A percentile compares a stretch with the other conserved stretches of the same genome.
phyloP scores from a whole-genome alignment of 169 alveolate genomes.

The Ichthyophthirius multifiliis region DNA sequence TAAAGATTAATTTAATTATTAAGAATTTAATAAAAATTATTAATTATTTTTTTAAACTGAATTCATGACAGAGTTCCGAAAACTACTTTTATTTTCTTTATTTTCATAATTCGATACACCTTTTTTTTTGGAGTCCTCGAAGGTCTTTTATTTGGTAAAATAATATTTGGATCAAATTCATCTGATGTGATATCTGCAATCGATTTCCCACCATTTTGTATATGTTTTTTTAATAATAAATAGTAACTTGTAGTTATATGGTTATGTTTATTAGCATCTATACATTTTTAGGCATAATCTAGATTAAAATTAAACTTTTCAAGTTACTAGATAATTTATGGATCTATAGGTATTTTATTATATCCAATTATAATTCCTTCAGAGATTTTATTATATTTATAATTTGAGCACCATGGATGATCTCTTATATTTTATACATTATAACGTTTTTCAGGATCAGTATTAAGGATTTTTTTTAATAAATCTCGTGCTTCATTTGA shows the following conservation, averaged over 20 bases:
- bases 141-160: conserved; percentile 28
- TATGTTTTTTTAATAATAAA: conserved; percentile 60
- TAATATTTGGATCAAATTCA: conserved; percentile 15
- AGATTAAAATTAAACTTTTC: conserved; percentile 55
- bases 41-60: background rate
- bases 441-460: conserved; percentile 76
- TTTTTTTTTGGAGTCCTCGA: background rate
- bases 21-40: background rate
- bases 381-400: conserved; percentile 12
- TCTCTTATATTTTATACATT: conserved; percentile 58
- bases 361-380: conserved; percentile 82
- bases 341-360: conserved; percentile 75
- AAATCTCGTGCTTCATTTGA: conserved; percentile 69
- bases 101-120: background rate
- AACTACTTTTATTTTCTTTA: background rate
- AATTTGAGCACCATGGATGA: conserved; percentile 76
- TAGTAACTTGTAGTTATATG: conserved; percentile 78
- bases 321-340: conserved; percentile 52
- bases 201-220: conserved; percentile 54
- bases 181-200: conserved; percentile 54
- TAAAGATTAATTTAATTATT: background rate
- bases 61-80: background rate
- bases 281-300: conserved; percentile 53
- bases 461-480: conserved; percentile 56
- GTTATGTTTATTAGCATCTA: conserved; percentile 77